These are phyloP conservation scores for Populus deltoides DNA, from an alignment of 345 rosid genomes.

Conservation along the genomic window DNA sequence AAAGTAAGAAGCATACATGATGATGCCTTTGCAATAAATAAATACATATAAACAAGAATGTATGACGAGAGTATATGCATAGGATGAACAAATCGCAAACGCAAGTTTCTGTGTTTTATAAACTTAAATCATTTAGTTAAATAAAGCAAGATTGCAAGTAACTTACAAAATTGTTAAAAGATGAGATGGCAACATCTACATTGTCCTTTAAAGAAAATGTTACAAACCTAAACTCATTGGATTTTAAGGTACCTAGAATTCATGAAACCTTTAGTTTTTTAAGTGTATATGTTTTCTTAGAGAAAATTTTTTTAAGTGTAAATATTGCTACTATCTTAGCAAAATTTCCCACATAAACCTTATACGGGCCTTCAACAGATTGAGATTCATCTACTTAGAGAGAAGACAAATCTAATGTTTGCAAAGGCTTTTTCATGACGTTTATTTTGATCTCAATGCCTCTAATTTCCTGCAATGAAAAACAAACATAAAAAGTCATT, in stretches of 20 bases:
- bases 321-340: conserved; percentile 74
- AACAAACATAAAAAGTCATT: neutral
- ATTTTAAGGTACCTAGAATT: conserved; percentile 81
- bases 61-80: neutral
- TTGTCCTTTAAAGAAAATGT: conserved; percentile 79
- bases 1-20: neutral
- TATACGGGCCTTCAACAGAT: conserved; percentile 62
- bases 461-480: conserved; percentile 54
- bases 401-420: conserved; percentile 40
- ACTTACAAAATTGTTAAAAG: conserved; percentile 76
- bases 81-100: neutral
- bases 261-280: conserved; percentile 68
- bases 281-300: conserved; percentile 64
- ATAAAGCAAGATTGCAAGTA: conserved; percentile 2
- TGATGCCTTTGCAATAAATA: neutral
- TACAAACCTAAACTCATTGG: conserved; percentile 80
- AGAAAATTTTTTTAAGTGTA: conserved; percentile 54
- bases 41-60: neutral
- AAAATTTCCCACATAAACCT: conserved; percentile 87
- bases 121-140: neutral
- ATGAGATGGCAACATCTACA: conserved; percentile 65
- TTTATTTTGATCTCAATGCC: conserved; percentile 85
- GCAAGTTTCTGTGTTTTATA: neutral
- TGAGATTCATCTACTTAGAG: conserved; percentile 68
- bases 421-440: conserved; percentile 72